Percentiles rank a stretch among this genome's conserved stretches.
Conservation (phyloP, 345 rosid species). For the Gossypium stocksii region DNA sequence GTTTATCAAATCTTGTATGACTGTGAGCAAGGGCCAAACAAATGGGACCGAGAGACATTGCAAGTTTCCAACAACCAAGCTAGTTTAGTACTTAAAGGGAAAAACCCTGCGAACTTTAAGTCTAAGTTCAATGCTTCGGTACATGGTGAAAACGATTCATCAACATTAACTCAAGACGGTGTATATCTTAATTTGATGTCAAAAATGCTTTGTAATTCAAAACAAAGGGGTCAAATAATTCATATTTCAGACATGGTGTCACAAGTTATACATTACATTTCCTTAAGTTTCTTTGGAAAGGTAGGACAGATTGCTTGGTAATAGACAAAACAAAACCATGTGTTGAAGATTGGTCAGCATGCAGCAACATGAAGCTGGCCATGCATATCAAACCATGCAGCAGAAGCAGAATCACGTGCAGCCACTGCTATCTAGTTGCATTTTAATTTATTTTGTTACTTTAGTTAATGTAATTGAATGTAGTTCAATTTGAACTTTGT, state of each 20-base stretch:
- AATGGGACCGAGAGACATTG: background rate
- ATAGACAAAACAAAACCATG: background rate
- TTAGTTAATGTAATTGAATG: no score
- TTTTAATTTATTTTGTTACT: no score
- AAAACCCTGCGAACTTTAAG: background rate
- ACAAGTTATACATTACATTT: background rate
- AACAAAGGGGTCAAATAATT: background rate
- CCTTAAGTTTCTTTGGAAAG: background rate
- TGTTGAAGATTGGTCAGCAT: no score
- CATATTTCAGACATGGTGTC: background rate
- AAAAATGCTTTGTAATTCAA: background rate
- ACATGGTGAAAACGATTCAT: background rate
- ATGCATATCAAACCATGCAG: no score
- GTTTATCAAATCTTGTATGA: background rate
- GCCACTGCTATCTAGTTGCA: no score
- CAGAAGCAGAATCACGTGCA: no score
- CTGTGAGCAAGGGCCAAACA: no score
- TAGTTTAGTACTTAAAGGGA: background rate
- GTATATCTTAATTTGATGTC: background rate
- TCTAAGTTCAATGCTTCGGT: conserved; percentile 5
- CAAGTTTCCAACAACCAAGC: background rate
- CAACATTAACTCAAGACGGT: background rate
- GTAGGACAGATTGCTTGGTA: background rate
- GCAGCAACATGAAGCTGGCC: no score
- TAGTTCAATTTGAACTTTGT: no score